Percentiles rank a stretch among this genome's conserved stretches.
Conservation (phyloP, 192 early-diverging fungal genomes). For the Diversispora epigaea region DNA sequence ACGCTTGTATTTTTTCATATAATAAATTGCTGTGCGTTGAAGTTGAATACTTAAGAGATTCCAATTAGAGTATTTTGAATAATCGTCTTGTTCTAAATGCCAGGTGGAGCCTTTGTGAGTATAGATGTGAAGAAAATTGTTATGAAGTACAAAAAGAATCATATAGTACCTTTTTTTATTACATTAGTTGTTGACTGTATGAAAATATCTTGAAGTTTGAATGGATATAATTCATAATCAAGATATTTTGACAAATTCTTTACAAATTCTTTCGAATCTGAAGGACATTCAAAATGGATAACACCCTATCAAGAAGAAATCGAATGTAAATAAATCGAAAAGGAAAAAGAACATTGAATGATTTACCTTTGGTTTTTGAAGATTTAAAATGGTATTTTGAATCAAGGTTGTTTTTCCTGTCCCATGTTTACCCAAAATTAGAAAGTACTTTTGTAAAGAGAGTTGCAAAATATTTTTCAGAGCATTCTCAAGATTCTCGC, state of each 20-base stretch:
- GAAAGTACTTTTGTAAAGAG: too few relatives aligned
- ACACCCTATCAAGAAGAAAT: too few relatives aligned
- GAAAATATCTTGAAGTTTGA: slow-evolving; percentile 11
- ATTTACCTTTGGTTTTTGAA: slow-evolving; percentile 27
- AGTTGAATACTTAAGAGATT: too few relatives aligned
- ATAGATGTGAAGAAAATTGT: slow-evolving; percentile 19
- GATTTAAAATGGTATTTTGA: too few relatives aligned
- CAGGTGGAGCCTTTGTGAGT: slow-evolving; percentile 21
- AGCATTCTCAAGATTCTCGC: slow-evolving; percentile 2
- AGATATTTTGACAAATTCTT: slow-evolving; percentile 7
- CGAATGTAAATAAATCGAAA: slow-evolving; percentile 18
- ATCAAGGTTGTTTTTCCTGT: too few relatives aligned
- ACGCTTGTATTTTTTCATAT: too few relatives aligned
- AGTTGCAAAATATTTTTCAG: too few relatives aligned
- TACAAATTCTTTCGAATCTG: too few relatives aligned
- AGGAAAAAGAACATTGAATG: slow-evolving; percentile 20
- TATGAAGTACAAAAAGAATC: slow-evolving; percentile 6
- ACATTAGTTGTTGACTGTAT: background rate
- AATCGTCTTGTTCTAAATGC: background rate
- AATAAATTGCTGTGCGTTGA: too few relatives aligned
- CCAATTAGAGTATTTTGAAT: too few relatives aligned
- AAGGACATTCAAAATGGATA: too few relatives aligned
- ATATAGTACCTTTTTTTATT: slow-evolving; percentile 6
- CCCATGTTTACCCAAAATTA: too few relatives aligned
- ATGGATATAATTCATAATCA: slow-evolving; percentile 19